These are phyloP conservation scores for Dactylonectria macrodidyma DNA, from an alignment of 2,329 filamentous ascomycete genomes.

Conservation along the genomic window DNA sequence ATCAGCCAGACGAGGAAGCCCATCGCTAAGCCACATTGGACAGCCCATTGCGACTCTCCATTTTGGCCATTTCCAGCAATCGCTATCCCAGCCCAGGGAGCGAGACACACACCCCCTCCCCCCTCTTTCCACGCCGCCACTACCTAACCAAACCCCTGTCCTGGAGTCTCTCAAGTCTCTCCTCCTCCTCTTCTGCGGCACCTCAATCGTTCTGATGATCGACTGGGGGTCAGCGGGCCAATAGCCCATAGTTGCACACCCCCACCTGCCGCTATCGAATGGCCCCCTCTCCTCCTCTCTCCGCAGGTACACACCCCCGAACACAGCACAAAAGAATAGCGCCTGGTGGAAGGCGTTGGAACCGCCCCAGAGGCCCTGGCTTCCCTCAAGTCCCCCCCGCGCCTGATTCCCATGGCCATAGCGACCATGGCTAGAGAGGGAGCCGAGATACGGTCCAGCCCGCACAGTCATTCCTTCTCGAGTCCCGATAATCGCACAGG, in stretches of 20 bases:
- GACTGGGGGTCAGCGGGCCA: constrained; percentile 41
- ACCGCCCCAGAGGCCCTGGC: constrained; percentile 44
- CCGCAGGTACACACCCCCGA: constrained; percentile 27
- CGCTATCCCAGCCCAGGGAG: constrained; percentile 28
- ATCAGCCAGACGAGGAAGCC: constrained; percentile 29
- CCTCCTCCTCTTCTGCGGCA: constrained; percentile 40
- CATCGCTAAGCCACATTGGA: constrained; percentile 43
- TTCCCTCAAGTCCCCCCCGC: constrained; percentile 38
- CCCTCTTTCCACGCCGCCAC: constrained; percentile 23
- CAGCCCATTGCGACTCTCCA: constrained; percentile 43
- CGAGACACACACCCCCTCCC: constrained; percentile 27
- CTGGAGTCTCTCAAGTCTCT: constrained; percentile 9
- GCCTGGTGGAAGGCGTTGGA: constrained; percentile 49
- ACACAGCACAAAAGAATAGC: constrained; percentile 30
- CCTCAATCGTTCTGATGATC: constrained; percentile 45
- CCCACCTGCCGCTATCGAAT: constrained; percentile 43
- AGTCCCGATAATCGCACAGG: constrained; percentile 53
- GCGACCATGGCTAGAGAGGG: constrained; percentile 14
- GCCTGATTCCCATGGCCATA: constrained; percentile 27
- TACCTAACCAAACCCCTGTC: constrained; percentile 1
- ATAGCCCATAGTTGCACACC: constrained; percentile 33
- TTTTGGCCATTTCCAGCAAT: constrained; percentile 41
- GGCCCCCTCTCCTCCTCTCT: constrained; percentile 22
- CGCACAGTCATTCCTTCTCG: constrained; percentile 23
- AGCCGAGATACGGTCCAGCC: constrained; percentile 31